Percentiles rank a stretch among this genome's conserved stretches.
Conservation (phyloP, 2,329 filamentous ascomycete genomes). For the Exophiala phaeomuriformis region DNA sequence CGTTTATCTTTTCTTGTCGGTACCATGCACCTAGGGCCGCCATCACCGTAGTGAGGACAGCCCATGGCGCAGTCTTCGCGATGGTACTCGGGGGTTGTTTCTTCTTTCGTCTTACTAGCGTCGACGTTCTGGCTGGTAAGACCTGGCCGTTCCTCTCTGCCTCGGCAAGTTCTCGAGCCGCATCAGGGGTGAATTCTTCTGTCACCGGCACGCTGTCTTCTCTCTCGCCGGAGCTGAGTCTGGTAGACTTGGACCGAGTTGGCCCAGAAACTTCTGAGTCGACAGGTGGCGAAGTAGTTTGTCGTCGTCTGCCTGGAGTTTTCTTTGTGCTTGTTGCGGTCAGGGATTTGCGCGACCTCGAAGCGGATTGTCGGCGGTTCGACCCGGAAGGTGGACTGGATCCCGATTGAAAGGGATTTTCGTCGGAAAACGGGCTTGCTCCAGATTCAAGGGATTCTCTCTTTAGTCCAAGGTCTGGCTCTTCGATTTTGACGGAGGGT, state of each 20-base stretch:
- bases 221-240: conserved; percentile 36
- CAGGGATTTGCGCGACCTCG: conserved; percentile 34
- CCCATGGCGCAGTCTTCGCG: conserved; percentile 59
- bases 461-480: conserved; percentile 38
- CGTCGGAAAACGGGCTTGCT: conserved; percentile 69
- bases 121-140: conserved; percentile 29
- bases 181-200: conserved; percentile 92
- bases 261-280: conserved; percentile 50
- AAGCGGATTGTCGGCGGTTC: conserved; percentile 45
- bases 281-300: conserved; percentile 43
- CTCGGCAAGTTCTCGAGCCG: conserved; percentile 69
- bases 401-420: conserved; percentile 90
- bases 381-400: conserved; percentile 57
- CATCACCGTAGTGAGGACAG: conserved; percentile 63
- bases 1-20: conserved; percentile 88
- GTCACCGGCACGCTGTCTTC: conserved; percentile 55
- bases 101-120: conserved; percentile 35
- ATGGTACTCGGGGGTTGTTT: conserved; percentile 44
- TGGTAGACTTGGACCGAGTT: conserved; percentile 46
- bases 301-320: conserved; percentile 37
- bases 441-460: conserved; percentile 37
- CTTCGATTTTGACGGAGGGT: conserved; percentile 31
- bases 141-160: conserved; percentile 39
- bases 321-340: conserved; percentile 28
- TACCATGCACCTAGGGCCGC: conserved; percentile 74